These are phyloP conservation scores for Microthlaspi erraticum DNA, from an alignment of 345 rosid genomes.

Conservation along the genomic window DNA sequence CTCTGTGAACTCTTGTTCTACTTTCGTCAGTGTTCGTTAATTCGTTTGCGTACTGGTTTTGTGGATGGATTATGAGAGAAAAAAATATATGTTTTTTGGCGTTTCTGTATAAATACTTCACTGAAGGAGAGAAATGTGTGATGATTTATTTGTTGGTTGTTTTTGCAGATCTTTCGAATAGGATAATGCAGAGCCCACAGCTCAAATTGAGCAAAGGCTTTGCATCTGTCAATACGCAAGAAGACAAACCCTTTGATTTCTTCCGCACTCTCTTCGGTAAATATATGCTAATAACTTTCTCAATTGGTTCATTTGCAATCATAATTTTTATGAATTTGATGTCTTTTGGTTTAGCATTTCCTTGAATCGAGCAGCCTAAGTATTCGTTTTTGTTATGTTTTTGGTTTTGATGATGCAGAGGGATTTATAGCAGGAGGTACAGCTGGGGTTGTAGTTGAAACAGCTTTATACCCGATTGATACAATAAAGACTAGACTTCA, in stretches of 20 bases:
- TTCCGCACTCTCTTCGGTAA: slow-evolving; percentile 68
- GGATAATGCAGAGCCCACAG: slow-evolving; percentile 51
- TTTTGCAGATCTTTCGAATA: slow-evolving; percentile 51
- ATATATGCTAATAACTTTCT: background rate
- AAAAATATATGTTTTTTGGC: background rate
- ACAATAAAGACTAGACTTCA: slow-evolving; percentile 95
- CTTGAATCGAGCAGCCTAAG: background rate
- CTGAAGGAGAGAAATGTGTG: background rate
- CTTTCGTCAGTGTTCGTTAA: background rate
- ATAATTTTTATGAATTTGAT: background rate
- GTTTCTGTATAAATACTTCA: background rate
- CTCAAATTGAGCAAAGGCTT: slow-evolving; percentile 55
- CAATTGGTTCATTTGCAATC: background rate
- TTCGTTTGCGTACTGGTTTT: slow-evolving; percentile 10
- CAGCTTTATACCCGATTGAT: slow-evolving; percentile 90
- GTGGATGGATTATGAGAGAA: background rate
- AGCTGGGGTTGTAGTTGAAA: slow-evolving; percentile 95
- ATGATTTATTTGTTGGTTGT: background rate
- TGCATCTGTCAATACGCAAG: slow-evolving; percentile 60
- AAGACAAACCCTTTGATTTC: slow-evolving; percentile 76
- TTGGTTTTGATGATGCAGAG: slow-evolving; percentile 54
- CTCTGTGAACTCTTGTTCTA: background rate
- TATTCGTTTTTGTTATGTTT: background rate
- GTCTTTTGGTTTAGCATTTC: background rate
- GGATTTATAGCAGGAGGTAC: slow-evolving; percentile 94